These are phyloP conservation scores for Blastobotrys raffinosifermentans DNA, from an alignment of 1,139 yeast species.

Conservation along the genomic window DNA sequence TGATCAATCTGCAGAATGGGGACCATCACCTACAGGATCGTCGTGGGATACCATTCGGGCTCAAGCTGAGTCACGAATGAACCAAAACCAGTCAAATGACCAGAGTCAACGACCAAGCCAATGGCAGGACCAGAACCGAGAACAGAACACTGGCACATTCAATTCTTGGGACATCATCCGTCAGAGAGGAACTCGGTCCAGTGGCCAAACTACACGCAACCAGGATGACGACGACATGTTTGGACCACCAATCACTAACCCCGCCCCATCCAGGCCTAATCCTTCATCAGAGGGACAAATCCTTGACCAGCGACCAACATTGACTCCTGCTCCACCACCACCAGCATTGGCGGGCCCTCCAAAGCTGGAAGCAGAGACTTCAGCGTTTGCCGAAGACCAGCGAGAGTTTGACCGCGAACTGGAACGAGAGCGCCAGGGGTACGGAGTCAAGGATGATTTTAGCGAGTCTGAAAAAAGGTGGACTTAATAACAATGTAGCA, in stretches of 20 bases:
- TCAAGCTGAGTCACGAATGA: no score
- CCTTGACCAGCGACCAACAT: conserved; percentile 1
- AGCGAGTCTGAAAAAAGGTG: conserved; percentile 31
- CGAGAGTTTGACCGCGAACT: conserved; percentile 26
- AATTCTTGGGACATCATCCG: neutral
- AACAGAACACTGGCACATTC: neutral
- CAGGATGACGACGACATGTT: neutral
- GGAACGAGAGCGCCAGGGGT: conserved; percentile 28
- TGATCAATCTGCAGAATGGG: neutral
- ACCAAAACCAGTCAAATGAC: neutral
- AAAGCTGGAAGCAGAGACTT: neutral
- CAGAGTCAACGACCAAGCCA: neutral
- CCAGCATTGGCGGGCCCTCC: conserved; percentile 14
- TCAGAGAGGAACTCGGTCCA: neutral
- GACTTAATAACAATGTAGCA: no score
- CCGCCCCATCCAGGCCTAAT: neutral
- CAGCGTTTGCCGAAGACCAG: conserved; percentile 18
- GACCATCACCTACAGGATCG: neutral
- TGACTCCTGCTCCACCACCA: conserved; percentile 14
- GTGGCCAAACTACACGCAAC: no score
- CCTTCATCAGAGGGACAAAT: neutral
- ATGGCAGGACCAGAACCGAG: neutral
- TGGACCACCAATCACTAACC: neutral
- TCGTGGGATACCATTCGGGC: conserved; percentile 18
- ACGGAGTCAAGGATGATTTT: conserved; percentile 26